Percentiles rank a stretch among this genome's conserved stretches.
Conservation (phyloP, 2,329 filamentous ascomycete species). For the Mycogone perniciosa region DNA sequence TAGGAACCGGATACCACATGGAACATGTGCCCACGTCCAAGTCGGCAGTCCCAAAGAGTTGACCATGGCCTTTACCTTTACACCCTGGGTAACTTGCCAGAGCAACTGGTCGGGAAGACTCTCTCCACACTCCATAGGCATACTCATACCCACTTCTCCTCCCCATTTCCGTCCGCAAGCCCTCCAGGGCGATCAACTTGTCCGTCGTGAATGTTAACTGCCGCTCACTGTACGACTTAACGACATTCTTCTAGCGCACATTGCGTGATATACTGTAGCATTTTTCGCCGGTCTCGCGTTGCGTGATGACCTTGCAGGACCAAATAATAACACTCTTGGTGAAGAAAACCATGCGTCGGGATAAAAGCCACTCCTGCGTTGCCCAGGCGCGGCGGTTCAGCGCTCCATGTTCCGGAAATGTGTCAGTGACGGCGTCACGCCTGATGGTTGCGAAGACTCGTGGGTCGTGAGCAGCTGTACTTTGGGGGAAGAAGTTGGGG, state of each 20-base stretch:
- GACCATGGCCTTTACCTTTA: background rate
- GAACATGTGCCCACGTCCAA: conserved; percentile 15
- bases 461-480: background rate
- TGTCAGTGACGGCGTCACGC: conserved; percentile 9
- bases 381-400: conserved; percentile 16
- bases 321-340: conserved; percentile 14
- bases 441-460: conserved; percentile 13
- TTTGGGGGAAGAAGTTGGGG: conserved; percentile 4
- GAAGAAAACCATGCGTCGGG: conserved; percentile 17
- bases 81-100: conserved; percentile 12
- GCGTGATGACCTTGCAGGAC: conserved; percentile 16
- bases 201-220: conserved; percentile 14
- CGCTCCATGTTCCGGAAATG: conserved; percentile 15
- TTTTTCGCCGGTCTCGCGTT: conserved; percentile 16
- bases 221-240: conserved; percentile 15
- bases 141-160: conserved; percentile 11
- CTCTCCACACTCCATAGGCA: conserved; percentile 13
- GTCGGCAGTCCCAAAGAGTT: conserved; percentile 13
- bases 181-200: conserved; percentile 14
- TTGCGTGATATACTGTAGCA: conserved; percentile 17
- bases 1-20: conserved; percentile 14
- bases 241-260: conserved; percentile 13
- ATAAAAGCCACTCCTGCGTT: conserved; percentile 18
- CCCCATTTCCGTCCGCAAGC: conserved; percentile 11
- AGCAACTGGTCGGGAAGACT: conserved; percentile 15